Percentiles rank a stretch among this genome's conserved stretches.
These are phyloP conservation scores for Pleurotus platypus DNA, from an alignment of 768 basidiomycete species.

Conservation along the genomic window DNA sequence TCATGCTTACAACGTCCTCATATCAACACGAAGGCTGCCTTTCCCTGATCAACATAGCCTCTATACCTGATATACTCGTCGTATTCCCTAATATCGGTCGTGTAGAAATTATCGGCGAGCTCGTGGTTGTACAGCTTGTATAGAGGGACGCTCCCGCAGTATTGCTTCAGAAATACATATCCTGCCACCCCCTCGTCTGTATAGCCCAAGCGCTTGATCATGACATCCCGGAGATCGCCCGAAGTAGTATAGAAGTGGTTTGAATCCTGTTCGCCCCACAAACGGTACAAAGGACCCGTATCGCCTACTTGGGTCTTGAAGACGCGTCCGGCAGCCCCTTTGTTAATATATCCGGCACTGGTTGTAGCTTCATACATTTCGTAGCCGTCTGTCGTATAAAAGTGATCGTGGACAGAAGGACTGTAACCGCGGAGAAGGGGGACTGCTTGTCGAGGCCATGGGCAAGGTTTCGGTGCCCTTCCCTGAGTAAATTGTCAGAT, in stretches of 20 bases:
- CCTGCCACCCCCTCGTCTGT: neutral
- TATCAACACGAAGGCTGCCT: neutral
- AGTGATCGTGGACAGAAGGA: neutral
- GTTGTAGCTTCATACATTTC: neutral
- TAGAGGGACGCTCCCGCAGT: neutral
- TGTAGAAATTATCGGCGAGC: neutral
- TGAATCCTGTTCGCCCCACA: neutral
- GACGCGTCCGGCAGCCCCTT: neutral
- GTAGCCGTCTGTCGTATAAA: neutral
- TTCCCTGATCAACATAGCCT: neutral
- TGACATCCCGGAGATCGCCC: neutral
- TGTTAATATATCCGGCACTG: neutral
- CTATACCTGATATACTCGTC: neutral
- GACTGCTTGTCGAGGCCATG: neutral
- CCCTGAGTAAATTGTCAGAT: neutral
- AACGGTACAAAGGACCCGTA: neutral
- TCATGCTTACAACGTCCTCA: neutral
- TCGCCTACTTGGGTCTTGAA: neutral
- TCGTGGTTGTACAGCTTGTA: neutral
- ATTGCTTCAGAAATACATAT: slow-evolving; percentile 2
- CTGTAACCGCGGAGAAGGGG: neutral
- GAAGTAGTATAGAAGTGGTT: neutral
- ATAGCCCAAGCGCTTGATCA: neutral
- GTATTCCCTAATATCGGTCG: neutral
- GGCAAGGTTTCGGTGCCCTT: neutral